Base-by-base conservation (phyloP, 164 flowering plant species). In the Echeveria elegans region DNA sequence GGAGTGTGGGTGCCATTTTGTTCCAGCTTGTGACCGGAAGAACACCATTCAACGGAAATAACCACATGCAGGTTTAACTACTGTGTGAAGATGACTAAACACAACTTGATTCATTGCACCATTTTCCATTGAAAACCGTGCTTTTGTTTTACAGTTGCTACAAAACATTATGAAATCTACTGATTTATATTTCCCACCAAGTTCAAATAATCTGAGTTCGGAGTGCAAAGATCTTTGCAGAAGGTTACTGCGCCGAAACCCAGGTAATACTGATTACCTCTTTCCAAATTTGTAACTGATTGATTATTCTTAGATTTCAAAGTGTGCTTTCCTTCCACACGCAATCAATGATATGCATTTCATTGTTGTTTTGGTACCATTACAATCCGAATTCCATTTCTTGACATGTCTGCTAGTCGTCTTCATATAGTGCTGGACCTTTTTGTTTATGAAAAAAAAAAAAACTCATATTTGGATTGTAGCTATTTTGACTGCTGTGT, bases 1-100 rank as follows among this genome's bases (percentile, higher is more conserved):
- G 99, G 99, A 95, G 99, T 81, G 97, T 95, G 68, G 99, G 99
- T 70, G 85, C 92, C 56, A 95, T 95, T 76, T 75, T 95, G 45
- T 95, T 77, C 79, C 99, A 95, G 76, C 90, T 95, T 67, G 97
- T 95, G 43, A 88, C 94, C 38, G 97, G 97, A 45, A 88, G 70
- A 74, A 86, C 99, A 43, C 97, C 99, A 50, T 94, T 81, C 72
- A 87, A 88, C n/a, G 97, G 99, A 77, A 87, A 74, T 80, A 87
- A 82, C 72, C 97, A 88, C 77, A 80, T 83, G 28, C 94, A 94
- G 97, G 99, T 94, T n/a, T 26, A 63, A 28, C 0, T 36, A 4
- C 14, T 56, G 58, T 23, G 58, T 52, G 2, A 28, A 52, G 4
- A 1, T 19, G 8, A 56, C 16, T 2, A 11, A 1, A 12, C 32